Evolutionary conservation across 345 rosid species (phyloP).

Genomic region (Geranium brycei): DNA sequence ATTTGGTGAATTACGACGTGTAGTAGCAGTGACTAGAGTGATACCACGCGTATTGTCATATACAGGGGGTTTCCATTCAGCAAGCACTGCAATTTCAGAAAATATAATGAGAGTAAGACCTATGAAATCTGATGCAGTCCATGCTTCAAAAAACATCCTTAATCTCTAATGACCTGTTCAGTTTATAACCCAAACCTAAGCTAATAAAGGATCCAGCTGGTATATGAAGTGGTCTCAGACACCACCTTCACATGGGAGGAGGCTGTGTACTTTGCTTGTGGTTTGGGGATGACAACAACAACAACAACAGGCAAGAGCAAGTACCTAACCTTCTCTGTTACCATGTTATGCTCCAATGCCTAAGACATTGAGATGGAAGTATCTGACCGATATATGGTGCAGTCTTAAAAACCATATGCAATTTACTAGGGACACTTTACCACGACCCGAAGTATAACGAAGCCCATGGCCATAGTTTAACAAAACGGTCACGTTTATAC

Average conservation of each 20-base stretch:
- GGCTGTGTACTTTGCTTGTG: too few species aligned
- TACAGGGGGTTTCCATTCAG: constrained; percentile 96
- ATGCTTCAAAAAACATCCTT: not conserved
- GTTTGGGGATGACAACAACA: too few species aligned
- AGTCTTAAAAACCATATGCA: not conserved
- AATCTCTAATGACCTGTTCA: not conserved
- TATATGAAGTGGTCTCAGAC: not conserved
- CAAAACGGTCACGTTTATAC: too few species aligned
- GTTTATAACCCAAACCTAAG: not conserved
- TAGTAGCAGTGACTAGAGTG: constrained; percentile 75
- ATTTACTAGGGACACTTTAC: too few species aligned
- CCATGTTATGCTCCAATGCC: not conserved
- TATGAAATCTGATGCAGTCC: constrained; percentile 1
- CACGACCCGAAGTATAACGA: too few species aligned
- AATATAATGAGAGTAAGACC: constrained; percentile 1
- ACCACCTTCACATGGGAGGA: not conserved
- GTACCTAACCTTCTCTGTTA: not conserved
- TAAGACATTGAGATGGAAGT: not conserved
- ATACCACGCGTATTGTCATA: constrained; percentile 76
- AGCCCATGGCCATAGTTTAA: too few species aligned
- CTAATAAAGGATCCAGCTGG: not conserved
- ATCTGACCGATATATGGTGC: not conserved
- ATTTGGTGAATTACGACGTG: constrained; percentile 86
- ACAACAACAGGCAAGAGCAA: too few species aligned
- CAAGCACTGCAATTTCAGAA: constrained; percentile 48